Evolutionary conservation across 805 yeast genomes (phyloP).

Genomic region (Candida gorgasii): DNA sequence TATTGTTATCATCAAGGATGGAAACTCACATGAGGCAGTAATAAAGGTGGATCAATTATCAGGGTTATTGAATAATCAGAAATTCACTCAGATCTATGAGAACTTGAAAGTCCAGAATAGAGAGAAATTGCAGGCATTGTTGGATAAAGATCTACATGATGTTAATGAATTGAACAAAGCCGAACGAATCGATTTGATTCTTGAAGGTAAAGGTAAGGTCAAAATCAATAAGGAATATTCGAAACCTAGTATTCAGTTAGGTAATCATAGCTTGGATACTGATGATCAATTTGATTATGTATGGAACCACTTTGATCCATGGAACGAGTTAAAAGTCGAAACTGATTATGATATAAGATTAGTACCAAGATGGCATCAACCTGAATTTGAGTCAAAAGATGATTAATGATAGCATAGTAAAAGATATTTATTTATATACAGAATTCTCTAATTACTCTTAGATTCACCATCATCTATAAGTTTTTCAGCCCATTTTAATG

Average conservation of each 20-base stretch:
- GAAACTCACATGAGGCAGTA: background rate
- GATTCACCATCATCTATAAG: slow-evolving; percentile 23
- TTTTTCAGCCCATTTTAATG: slow-evolving; percentile 44
- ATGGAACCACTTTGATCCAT: slow-evolving; percentile 46
- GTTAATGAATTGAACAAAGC: slow-evolving; percentile 41
- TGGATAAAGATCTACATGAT: slow-evolving; percentile 25
- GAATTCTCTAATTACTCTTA: slow-evolving; percentile 15
- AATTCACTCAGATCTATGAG: slow-evolving; percentile 30
- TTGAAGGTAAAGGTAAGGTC: slow-evolving; percentile 40
- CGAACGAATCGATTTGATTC: slow-evolving; percentile 30
- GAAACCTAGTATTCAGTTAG: slow-evolving; percentile 40
- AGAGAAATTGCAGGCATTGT: slow-evolving; percentile 19
- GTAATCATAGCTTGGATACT: slow-evolving; percentile 33
- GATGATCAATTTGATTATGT: slow-evolving; percentile 46
- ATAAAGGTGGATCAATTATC: slow-evolving; percentile 5
- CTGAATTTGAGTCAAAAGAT: background rate
- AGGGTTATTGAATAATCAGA: slow-evolving; percentile 19
- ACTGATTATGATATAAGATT: slow-evolving; percentile 40
- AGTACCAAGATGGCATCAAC: slow-evolving; percentile 26
- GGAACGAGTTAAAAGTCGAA: slow-evolving; percentile 44
- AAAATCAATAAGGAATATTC: slow-evolving; percentile 27
- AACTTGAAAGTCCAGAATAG: slow-evolving; percentile 19
- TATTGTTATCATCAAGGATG: slow-evolving; percentile 1
- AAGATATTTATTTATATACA: slow-evolving; percentile 3
- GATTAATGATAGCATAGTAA: background rate